These are phyloP conservation scores for Penicillium sp. DNA, from an alignment of 2,329 filamentous ascomycete species.

Conservation along the genomic window DNA sequence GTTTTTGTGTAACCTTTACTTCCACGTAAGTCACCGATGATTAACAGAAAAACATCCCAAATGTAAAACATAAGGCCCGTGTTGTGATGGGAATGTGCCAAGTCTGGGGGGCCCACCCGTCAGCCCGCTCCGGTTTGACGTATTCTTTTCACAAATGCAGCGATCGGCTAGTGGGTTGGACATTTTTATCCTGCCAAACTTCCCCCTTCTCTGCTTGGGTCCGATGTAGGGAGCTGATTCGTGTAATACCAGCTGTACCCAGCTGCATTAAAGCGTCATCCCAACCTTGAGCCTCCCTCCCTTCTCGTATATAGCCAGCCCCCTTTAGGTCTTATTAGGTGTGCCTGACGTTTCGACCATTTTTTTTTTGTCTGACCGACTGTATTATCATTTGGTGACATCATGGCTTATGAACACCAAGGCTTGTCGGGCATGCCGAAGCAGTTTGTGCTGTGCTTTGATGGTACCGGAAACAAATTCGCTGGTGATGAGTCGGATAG, in stretches of 20 bases:
- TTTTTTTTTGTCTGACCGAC: neutral
- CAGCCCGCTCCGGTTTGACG: slow-evolving; percentile 19
- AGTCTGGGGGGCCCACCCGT: slow-evolving; percentile 8
- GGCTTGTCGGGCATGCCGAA: slow-evolving; percentile 29
- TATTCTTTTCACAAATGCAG: slow-evolving; percentile 17
- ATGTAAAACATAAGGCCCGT: neutral
- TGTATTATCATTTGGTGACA: neutral
- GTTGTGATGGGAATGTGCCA: slow-evolving; percentile 15
- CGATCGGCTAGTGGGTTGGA: slow-evolving; percentile 18
- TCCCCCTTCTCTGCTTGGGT: slow-evolving; percentile 10
- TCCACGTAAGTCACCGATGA: neutral
- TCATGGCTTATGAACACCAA: slow-evolving; percentile 22
- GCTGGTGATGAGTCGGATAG: slow-evolving; percentile 46
- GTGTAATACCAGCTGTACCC: neutral
- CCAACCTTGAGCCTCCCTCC: neutral
- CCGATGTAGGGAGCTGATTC: slow-evolving; percentile 15
- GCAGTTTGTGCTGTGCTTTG: slow-evolving; percentile 46
- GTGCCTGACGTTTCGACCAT: neutral
- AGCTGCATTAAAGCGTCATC: neutral
- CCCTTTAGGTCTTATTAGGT: neutral
- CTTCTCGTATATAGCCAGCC: slow-evolving; percentile 20
- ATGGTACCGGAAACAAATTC: slow-evolving; percentile 49
- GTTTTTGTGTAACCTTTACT: neutral
- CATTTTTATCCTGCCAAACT: slow-evolving; percentile 12
- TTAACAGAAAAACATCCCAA: neutral